Conservation (phyloP, 805 yeast species). For the Jamesozyma lodderae region DNA sequence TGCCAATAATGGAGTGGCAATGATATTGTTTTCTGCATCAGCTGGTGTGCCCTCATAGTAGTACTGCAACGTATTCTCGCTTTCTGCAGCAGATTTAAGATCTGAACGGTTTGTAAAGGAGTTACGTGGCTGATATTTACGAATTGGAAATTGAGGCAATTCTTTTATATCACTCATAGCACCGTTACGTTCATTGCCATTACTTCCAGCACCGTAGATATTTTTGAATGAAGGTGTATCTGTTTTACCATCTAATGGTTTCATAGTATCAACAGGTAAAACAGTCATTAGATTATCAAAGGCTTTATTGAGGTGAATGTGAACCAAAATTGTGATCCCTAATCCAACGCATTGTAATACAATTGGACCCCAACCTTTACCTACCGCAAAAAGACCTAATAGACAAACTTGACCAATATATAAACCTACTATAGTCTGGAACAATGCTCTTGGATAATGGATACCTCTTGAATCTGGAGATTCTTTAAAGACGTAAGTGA, state of each 20-base stretch:
- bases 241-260: slow-evolving; percentile 61
- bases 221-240: slow-evolving; percentile 45
- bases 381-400: slow-evolving; percentile 78
- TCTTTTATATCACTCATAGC: slow-evolving; percentile 17
- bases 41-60: slow-evolving; percentile 1
- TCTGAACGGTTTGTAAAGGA: slow-evolving; percentile 4
- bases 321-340: slow-evolving; percentile 58
- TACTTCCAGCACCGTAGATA: slow-evolving; percentile 21
- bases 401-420: slow-evolving; percentile 83
- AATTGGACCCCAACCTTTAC: slow-evolving; percentile 93
- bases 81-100: slow-evolving; percentile 6
- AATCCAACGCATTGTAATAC: slow-evolving; percentile 62
- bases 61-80: slow-evolving; percentile 21
- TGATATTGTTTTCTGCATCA: slow-evolving; percentile 18
- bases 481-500: slow-evolving; percentile 60
- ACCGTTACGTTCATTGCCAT: neutral
- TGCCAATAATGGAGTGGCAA: slow-evolving; percentile 53
- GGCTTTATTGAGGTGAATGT: slow-evolving; percentile 53
- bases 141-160: slow-evolving; percentile 25
- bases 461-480: slow-evolving; percentile 69
- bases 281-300: slow-evolving; percentile 51
- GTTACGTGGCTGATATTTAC: slow-evolving; percentile 18
- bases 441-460: slow-evolving; percentile 80
- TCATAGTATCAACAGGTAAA: slow-evolving; percentile 67
- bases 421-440: slow-evolving; percentile 81